Conservation (phyloP, 352 stramenopile genomes). For the Halophytophthora batemanensis region DNA sequence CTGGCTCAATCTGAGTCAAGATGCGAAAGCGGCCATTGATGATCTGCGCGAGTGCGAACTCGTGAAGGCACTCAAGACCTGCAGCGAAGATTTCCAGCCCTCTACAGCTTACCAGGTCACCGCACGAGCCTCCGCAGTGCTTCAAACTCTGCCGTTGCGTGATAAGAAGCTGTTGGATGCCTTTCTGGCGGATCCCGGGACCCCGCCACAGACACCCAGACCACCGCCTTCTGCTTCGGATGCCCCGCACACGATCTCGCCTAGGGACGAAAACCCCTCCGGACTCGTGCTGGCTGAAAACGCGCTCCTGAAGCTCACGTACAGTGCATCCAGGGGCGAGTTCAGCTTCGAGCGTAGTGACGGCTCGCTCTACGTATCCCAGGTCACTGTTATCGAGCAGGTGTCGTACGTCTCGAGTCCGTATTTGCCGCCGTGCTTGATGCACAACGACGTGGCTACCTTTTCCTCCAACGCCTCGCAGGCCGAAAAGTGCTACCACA, state of each 20-base stretch:
- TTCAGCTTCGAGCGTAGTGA: slow-evolving; percentile 85
- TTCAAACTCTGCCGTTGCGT: slow-evolving; percentile 30
- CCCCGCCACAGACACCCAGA: neutral
- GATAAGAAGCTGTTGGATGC: slow-evolving; percentile 61
- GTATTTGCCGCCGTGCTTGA: slow-evolving; percentile 95
- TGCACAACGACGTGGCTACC: slow-evolving; percentile 85
- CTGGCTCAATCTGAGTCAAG: slow-evolving; percentile 95
- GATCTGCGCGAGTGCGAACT: slow-evolving; percentile 94
- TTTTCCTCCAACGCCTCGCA: slow-evolving; percentile 95
- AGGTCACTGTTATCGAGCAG: slow-evolving; percentile 95
- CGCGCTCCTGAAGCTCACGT: slow-evolving; percentile 91
- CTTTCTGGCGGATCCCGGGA: slow-evolving; percentile 39
- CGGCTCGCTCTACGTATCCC: slow-evolving; percentile 89
- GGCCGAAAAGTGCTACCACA: slow-evolving; percentile 82
- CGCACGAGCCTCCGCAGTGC: slow-evolving; percentile 30
- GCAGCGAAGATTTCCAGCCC: slow-evolving; percentile 92
- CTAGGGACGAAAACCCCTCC: slow-evolving; percentile 23
- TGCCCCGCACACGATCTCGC: slow-evolving; percentile 3
- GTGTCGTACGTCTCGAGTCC: slow-evolving; percentile 97
- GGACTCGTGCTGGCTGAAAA: slow-evolving; percentile 90
- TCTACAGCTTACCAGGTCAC: slow-evolving; percentile 94
- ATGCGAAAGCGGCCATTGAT: slow-evolving; percentile 95
- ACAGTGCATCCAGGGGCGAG: slow-evolving; percentile 84
- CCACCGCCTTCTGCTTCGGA: neutral
- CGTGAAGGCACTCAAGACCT: slow-evolving; percentile 94